These are phyloP conservation scores for Omphalea diandra DNA, from an alignment of 441 rosid species.

Conservation along the genomic window DNA sequence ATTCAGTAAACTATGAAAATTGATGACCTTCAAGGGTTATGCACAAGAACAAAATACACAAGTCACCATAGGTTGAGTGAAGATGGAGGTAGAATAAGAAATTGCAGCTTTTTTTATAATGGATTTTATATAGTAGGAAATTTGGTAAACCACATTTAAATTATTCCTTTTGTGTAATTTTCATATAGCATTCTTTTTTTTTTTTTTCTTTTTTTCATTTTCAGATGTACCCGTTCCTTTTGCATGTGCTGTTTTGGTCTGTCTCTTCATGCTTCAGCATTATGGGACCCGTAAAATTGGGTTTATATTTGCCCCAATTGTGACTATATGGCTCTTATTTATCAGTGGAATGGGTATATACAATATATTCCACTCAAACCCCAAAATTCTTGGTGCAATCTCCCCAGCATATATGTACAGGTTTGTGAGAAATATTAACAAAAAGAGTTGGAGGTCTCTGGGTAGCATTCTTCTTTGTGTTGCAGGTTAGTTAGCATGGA, in stretches of 20 bases:
- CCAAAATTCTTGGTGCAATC: slow-evolving; percentile 37
- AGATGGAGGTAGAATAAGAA: too few species aligned
- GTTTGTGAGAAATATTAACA: slow-evolving; percentile 34
- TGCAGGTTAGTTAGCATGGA: slow-evolving; percentile 41
- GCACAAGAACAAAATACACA: too few species aligned
- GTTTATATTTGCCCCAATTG: slow-evolving; percentile 49
- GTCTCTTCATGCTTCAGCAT: slow-evolving; percentile 58
- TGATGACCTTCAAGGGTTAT: too few species aligned
- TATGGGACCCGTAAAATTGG: slow-evolving; percentile 56
- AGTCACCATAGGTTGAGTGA: too few species aligned
- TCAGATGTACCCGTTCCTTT: slow-evolving; percentile 56
- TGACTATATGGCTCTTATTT: slow-evolving; percentile 50
- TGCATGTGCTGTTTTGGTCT: slow-evolving; percentile 54
- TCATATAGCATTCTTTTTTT: background rate
- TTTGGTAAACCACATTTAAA: background rate
- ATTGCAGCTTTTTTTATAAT: too few species aligned
- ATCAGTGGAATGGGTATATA: slow-evolving; percentile 53
- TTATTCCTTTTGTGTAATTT: background rate
- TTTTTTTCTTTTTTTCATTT: slow-evolving; percentile 11
- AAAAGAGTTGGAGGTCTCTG: slow-evolving; percentile 44
- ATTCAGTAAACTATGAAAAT: background rate
- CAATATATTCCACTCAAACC: slow-evolving; percentile 39
- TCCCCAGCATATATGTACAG: slow-evolving; percentile 51
- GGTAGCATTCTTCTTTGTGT: slow-evolving; percentile 55
- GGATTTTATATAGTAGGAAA: too few species aligned